Conservation (phyloP, 2,329 filamentous ascomycete genomes). For the Aspergillus texensis region DNA sequence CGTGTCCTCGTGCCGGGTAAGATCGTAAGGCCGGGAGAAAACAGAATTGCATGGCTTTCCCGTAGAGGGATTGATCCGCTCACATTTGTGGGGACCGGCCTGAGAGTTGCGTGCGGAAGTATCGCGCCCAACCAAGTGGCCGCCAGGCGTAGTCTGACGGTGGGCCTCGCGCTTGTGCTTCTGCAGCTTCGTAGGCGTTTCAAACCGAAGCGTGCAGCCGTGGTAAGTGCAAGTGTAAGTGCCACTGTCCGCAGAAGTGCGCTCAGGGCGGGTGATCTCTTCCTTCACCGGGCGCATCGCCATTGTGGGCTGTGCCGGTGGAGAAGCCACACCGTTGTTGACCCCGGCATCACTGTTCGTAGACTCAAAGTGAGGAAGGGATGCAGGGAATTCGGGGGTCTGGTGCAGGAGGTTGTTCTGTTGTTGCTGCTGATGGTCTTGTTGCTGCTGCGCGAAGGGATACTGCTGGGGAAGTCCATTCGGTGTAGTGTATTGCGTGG, state of each 20-base stretch:
- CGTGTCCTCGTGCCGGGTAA: conserved; percentile 94
- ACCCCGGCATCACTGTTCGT: conserved; percentile 55
- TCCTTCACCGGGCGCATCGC: conserved; percentile 38
- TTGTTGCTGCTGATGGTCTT: conserved; percentile 27
- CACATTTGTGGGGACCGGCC: conserved; percentile 89
- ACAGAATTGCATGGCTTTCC: conserved; percentile 92
- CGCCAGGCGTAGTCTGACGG: conserved; percentile 66
- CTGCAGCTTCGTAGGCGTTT: conserved; percentile 81
- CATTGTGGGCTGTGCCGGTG: conserved; percentile 34
- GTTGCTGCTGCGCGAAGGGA: conserved; percentile 39
- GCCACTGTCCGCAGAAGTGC: conserved; percentile 73
- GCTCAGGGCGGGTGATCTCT: conserved; percentile 57
- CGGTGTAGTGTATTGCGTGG: conserved; percentile 43
- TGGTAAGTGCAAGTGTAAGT: conserved; percentile 98
- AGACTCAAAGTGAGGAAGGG: conserved; percentile 64
- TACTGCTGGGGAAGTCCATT: conserved; percentile 56
- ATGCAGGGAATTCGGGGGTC: conserved; percentile 61
- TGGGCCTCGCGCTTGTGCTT: conserved; percentile 96
- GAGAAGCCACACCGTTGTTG: conserved; percentile 37
- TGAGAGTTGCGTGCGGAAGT: conserved; percentile 73
- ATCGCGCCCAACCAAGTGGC: conserved; percentile 45
- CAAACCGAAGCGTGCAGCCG: conserved; percentile 84
- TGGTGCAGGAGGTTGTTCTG: conserved; percentile 43
- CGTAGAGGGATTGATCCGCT: conserved; percentile 90
- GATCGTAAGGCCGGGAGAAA: conserved; percentile 93